Base-by-base conservation (phyloP, 2,329 filamentous ascomycete species). In the Calonectria leucothoes region DNA sequence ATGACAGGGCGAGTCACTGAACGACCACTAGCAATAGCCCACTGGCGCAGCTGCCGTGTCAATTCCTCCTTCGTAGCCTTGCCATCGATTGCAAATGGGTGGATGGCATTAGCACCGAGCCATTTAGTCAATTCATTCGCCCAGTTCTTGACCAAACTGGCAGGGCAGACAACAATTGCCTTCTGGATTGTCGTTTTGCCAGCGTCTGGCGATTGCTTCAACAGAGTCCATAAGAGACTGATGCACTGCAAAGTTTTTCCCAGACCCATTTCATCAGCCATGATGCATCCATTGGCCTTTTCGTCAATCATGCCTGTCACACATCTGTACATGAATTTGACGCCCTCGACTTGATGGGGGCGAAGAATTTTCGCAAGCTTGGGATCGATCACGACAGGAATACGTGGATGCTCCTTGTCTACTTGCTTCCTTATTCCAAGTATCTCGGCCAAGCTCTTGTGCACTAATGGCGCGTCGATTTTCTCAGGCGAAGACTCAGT, bases 261-360 rank as follows among this genome's bases (percentile, higher is more conserved):
- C 35, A 99, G 87, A 79, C 97, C 97, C 97, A 99, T 99, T 83
- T 98, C 97, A 83, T 99, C 97, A 67, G 97, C 97, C 97, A 99
- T 99, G 83, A 99, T 99, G 85, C 97, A 99, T 2, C 97, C 97
- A 83, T 98, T 94, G 63, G 97, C 97, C 79, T 96, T 96, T 45
- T 94, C 90, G 80, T 98, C 97, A 70, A 98, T 94, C 89, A 98
- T 90, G n/a, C 97, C 97, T 1, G 96, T 98, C 7, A 97, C 95
- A 81, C 95, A 98, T 77, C 92, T 91, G 85, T 98, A 99, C 89
- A 99, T 92, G 84, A 99, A 99, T 87, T 97, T 98, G 76, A 99
- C 97, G 81, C 97, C 97, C 83, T 98, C 97, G 45, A 99, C 94
- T 85, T 99, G 97, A 93, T 99, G 97, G 2, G 97, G 97, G 61